Evolutionary conservation across 2,329 filamentous ascomycete species (phyloP).

Genomic region (Lasiodiplodia hormozganensis): DNA sequence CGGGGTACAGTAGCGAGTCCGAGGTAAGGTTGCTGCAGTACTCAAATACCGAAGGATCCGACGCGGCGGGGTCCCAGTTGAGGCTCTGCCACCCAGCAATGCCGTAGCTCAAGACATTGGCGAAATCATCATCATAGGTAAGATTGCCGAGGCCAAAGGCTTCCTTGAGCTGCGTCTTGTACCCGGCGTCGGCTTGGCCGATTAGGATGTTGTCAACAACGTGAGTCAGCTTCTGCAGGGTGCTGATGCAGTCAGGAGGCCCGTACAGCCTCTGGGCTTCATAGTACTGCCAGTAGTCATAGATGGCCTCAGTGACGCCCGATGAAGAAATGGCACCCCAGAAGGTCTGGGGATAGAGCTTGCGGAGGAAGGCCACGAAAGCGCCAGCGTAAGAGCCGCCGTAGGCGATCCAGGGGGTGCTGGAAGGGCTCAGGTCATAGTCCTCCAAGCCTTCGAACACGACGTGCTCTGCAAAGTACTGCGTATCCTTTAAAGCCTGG

Average conservation of each 20-base stretch:
- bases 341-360: constrained; percentile 78
- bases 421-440: constrained; percentile 68
- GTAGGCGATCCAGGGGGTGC: constrained; percentile 77
- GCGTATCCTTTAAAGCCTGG: constrained; percentile 80
- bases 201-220: constrained; percentile 66
- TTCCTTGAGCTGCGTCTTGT: constrained; percentile 57
- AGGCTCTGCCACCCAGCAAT: constrained; percentile 61
- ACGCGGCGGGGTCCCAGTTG: constrained; percentile 67
- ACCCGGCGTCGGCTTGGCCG: constrained; percentile 52
- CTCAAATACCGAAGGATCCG: constrained; percentile 55
- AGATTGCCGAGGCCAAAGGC: constrained; percentile 60
- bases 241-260: constrained; percentile 68
- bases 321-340: constrained; percentile 82
- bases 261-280: constrained; percentile 64
- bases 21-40: constrained; percentile 65
- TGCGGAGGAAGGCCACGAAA: constrained; percentile 77
- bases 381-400: constrained; percentile 85
- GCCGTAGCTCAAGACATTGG: constrained; percentile 51
- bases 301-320: constrained; percentile 78
- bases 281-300: constrained; percentile 75
- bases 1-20: constrained; percentile 51
- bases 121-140: constrained; percentile 62
- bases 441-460: constrained; percentile 74
- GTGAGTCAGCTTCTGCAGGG: constrained; percentile 67
- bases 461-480: constrained; percentile 78